Evolutionary conservation across 805 yeast genomes (phyloP), one percentile per base, ranked within the genome.

Genomic region (Sungouiella thailandica): DNA sequence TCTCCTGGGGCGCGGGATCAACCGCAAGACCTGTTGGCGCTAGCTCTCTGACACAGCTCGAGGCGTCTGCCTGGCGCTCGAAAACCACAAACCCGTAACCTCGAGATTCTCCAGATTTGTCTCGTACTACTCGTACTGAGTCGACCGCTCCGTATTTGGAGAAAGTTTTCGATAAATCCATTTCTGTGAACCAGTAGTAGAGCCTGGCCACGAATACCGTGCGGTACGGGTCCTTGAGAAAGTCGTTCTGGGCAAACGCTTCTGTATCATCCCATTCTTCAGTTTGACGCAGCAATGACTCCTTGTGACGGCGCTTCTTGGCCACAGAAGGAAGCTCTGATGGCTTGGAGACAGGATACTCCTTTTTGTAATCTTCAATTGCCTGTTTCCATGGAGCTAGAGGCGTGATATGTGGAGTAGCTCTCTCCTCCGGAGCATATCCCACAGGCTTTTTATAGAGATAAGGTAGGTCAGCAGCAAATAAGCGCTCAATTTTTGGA

Each of bases 1-100:
- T 72, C 7, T 26, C 25, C 4, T 20, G 65, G 73, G 78, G 43
- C 7, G 34, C 42, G 2, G 55, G 48, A n/a, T 35, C 41, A 9
- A 63, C 39, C 18, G 49, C 56, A 11, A 66, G 36, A 0, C 72
- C 72, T 1, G 61, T 55, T 6, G 65, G 40, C 23, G 83, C 76
- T 25, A 78, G 71, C 17, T 72, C 80, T 25, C 74, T 68, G 16
- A 73, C 69, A 2, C 95, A 93, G 9, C 55, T 57, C 31, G 72
- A 70, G 15, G 87, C 81, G 38, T 78, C 83, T 1, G 58, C 40
- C 13, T 78, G 83, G 17, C 69, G 62, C 34, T 73, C 78, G 55
- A 76, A 90, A 3, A 80, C 80, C 2, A 88, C 63, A 51, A 90
- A 90, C 1, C 83, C 97, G 55, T 90, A 90, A 0, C 97, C 97